These are phyloP conservation scores for Daldinia loculata DNA, from an alignment of 495 filamentous ascomycete genomes.

Conservation along the genomic window DNA sequence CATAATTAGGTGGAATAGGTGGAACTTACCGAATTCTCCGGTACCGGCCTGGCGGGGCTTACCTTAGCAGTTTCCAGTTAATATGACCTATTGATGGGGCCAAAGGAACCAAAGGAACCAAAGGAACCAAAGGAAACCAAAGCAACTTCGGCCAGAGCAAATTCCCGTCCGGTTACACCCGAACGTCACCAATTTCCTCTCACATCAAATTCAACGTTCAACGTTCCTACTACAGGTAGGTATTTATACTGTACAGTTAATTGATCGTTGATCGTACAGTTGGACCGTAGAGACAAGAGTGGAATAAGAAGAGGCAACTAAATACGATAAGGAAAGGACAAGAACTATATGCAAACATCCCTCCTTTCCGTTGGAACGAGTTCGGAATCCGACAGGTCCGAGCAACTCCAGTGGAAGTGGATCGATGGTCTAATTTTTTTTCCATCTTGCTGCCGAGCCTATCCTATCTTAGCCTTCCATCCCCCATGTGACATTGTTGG, in stretches of 20 bases:
- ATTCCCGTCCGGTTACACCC: constrained; percentile 28
- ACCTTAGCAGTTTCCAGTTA: background rate
- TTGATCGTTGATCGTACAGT: background rate
- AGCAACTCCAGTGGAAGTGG: constrained; percentile 33
- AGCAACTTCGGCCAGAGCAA: constrained; percentile 17
- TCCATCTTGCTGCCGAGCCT: constrained; percentile 15
- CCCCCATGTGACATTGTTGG: constrained; percentile 36
- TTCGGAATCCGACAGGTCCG: constrained; percentile 44
- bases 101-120: background rate
- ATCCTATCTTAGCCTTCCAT: constrained; percentile 10
- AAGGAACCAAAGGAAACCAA: background rate
- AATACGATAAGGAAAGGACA: background rate
- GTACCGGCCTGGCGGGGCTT: constrained; percentile 29
- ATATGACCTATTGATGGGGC: background rate
- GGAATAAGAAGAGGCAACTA: background rate
- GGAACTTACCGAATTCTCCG: constrained; percentile 23
- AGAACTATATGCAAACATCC: constrained; percentile 1
- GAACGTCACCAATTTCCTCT: constrained; percentile 5
- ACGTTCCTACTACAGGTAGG: too few species aligned
- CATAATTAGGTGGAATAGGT: background rate
- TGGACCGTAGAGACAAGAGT: background rate
- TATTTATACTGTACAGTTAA: background rate
- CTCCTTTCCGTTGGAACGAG: constrained; percentile 16
- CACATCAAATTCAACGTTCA: background rate
- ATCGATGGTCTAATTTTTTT: constrained; percentile 25